These are phyloP conservation scores for Capsella rubella DNA, from an alignment of 441 rosid genomes.

Conservation along the genomic window DNA sequence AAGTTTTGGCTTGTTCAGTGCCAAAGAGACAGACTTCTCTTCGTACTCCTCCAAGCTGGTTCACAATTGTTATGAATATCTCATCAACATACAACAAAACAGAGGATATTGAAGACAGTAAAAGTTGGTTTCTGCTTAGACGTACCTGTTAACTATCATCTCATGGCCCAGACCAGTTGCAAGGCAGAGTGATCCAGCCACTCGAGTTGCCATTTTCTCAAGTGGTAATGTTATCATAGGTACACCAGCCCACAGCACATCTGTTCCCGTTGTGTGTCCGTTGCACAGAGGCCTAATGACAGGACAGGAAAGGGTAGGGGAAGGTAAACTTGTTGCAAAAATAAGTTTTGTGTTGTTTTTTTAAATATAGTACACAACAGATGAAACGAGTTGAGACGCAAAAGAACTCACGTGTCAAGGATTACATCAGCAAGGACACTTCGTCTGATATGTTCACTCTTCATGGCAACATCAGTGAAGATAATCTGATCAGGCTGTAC, in stretches of 20 bases:
- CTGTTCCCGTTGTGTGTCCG: conserved; percentile 99
- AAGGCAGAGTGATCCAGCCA: conserved; percentile 96
- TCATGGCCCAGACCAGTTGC: conserved; percentile 99
- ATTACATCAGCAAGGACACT: conserved; percentile 96
- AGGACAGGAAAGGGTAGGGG: conserved; percentile 6
- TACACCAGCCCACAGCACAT: conserved; percentile 97
- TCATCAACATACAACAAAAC: background rate
- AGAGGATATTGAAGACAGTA: background rate
- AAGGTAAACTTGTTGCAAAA: background rate
- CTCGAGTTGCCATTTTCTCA: conserved; percentile 99
- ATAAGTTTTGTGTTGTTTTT: background rate
- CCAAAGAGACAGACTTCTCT: conserved; percentile 90
- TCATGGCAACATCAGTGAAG: conserved; percentile 99
- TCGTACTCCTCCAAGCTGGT: conserved; percentile 92
- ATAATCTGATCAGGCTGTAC: conserved; percentile 92
- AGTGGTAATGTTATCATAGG: conserved; percentile 97
- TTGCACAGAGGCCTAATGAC: conserved; percentile 88
- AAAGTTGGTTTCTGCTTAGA: conserved; percentile 14
- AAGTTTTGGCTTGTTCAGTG: conserved; percentile 74
- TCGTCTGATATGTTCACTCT: conserved; percentile 91
- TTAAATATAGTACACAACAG: background rate
- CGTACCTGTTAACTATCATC: conserved; percentile 91
- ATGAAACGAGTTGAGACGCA: background rate
- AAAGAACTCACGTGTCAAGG: conserved; percentile 80
- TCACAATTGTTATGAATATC: background rate